Base-by-base conservation (phyloP, 1,139 yeast genomes). In the Protomyces pachydermus region DNA sequence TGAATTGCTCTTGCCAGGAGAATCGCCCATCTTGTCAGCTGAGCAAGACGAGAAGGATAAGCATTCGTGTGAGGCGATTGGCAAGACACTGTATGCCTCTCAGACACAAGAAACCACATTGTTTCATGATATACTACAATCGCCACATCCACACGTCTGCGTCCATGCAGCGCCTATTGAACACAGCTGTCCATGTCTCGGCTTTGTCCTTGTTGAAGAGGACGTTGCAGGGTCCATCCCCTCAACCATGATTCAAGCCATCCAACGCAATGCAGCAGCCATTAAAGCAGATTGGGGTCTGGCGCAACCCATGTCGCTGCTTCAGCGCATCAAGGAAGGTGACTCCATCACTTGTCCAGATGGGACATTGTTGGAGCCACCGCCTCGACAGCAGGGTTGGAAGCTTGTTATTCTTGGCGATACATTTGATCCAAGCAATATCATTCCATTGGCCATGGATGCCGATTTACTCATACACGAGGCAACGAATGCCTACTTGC, bases 391-490 rank as follows among this genome's bases (percentile, higher is more conserved):
- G 16, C 56, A 48, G 16, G 65, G 65, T 3, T 12, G 65, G 28
- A 48, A 55, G 28, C 18, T 61, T 6, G 52, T 53, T 16, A 55
- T 61, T n/a, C 56, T 61, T 8, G 65, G 65, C 2, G 65, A 61
- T 25, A 61, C 65, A 5, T 54, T 52, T 45, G 65, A 61, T 34
- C 65, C 65, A 12, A 35, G 56, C 25, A 54, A 54, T 42, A 61
- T 61, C 14, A 45, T 46, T 3, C 25, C 4, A 3, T 42, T 61
- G 25, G 60, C 61, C 12, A 18, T 12, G 14, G 45, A 51, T 16
- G 52, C 56, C 8, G 56, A 54, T 50, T 12, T 61, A 8, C 46
- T 61, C 35, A 39, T 61, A 8, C 65, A 61, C 20, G 65, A 61
- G 39, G 65, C 65, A 3, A 61, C 65, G 14, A 61, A 61, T 37